Evolutionary conservation across 495 filamentous ascomycete genomes (phyloP).

Genomic region (Aspergillus sclerotiicarbonarius): DNA sequence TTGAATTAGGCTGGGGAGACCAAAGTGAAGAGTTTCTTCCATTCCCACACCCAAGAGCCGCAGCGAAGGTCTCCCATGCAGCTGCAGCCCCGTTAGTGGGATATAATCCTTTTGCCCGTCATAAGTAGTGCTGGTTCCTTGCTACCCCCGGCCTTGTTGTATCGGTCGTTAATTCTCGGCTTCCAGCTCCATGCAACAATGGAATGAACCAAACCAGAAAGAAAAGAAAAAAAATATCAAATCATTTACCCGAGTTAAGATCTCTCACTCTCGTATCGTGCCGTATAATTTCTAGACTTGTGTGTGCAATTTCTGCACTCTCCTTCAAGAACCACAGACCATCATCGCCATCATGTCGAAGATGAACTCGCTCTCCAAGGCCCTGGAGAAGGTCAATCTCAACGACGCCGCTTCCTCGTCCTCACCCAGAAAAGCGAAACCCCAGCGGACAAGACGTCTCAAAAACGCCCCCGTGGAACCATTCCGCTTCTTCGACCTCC

Average conservation of each 20-base stretch:
- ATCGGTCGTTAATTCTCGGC: constrained; percentile 16
- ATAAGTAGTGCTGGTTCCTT: constrained; percentile 15
- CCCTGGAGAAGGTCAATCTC: constrained; percentile 21
- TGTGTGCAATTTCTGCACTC: constrained; percentile 6
- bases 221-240: constrained; percentile 6
- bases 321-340: not conserved
- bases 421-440: constrained; percentile 14
- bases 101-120: constrained; percentile 28
- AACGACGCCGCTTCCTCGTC: constrained; percentile 11
- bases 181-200: constrained; percentile 22
- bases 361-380: constrained; percentile 20
- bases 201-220: constrained; percentile 16
- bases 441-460: constrained; percentile 17
- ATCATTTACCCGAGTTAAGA: constrained; percentile 3
- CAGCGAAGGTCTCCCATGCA: constrained; percentile 50
- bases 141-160: constrained; percentile 5
- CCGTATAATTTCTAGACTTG: constrained; percentile 11
- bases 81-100: constrained; percentile 50
- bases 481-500: constrained; percentile 76
- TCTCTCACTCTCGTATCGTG: constrained; percentile 15
- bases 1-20: constrained; percentile 73
- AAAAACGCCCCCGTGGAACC: constrained; percentile 24
- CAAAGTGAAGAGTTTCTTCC: constrained; percentile 39
- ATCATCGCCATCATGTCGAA: constrained; percentile 3
- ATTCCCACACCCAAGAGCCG: constrained; percentile 63